phyloP scores from a whole-genome alignment of 805 yeast species.

The Yarrowia sp. region DNA sequence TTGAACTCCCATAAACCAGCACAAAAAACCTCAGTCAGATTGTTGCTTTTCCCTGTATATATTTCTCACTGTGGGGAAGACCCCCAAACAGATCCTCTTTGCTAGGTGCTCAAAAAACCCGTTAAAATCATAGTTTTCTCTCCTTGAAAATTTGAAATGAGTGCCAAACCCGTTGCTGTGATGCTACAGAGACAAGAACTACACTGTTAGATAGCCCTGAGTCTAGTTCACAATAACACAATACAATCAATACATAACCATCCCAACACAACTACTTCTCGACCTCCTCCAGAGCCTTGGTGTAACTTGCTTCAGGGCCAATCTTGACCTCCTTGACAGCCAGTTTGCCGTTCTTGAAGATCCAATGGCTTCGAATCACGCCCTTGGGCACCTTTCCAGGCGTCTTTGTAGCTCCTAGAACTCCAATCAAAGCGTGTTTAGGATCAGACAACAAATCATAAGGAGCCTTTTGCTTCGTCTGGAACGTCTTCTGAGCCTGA shows the following conservation, averaged over 20 bases:
- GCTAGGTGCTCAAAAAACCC: no score
- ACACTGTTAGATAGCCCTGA: no score
- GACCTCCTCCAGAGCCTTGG: constrained; percentile 35
- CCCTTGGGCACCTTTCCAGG: constrained; percentile 53
- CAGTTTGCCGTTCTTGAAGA: constrained; percentile 75
- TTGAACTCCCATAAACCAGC: no score
- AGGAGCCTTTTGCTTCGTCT: constrained; percentile 67
- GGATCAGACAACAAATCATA: constrained; percentile 80
- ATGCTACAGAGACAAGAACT: no score
- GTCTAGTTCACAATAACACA: background rate
- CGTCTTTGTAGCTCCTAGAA: constrained; percentile 78
- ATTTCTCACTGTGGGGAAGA: no score
- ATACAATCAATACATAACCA: background rate
- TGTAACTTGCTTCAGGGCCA: constrained; percentile 43
- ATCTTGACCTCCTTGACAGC: constrained; percentile 52
- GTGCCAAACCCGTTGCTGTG: no score
- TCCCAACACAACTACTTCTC: background rate
- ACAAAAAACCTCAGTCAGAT: no score
- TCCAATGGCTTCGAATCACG: constrained; percentile 86
- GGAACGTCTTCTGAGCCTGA: constrained; percentile 72
- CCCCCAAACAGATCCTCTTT: no score
- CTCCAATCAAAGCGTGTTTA: constrained; percentile 59
- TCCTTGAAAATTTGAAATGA: no score
- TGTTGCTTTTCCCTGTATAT: no score
- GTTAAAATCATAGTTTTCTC: no score